Evolutionary conservation across 2,329 filamentous ascomycete species (phyloP).

Genomic region (Colletotrichum liriopes): DNA sequence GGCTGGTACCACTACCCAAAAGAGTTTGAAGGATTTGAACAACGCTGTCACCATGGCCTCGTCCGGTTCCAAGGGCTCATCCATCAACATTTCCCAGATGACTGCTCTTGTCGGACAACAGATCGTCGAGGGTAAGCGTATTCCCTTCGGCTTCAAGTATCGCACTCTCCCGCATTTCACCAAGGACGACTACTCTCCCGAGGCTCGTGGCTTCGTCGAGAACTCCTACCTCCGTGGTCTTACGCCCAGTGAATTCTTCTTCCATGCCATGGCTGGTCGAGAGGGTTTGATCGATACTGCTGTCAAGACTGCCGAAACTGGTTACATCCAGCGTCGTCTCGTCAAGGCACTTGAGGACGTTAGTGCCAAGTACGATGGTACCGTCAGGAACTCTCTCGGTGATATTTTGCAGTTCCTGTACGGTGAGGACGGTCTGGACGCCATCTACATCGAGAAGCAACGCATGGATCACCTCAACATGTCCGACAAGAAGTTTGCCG

Average conservation of each 20-base stretch:
- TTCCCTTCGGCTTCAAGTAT: slow-evolving; percentile 99
- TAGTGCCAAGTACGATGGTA: slow-evolving; percentile 97
- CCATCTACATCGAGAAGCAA: slow-evolving; percentile 93
- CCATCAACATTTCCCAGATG: slow-evolving; percentile 99
- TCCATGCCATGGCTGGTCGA: slow-evolving; percentile 99
- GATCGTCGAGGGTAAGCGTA: slow-evolving; percentile 98
- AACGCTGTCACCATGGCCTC: slow-evolving; percentile 97
- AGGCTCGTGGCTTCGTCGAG: slow-evolving; percentile 97
- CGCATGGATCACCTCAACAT: slow-evolving; percentile 88
- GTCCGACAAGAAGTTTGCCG: slow-evolving; percentile 83
- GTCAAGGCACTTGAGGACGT: slow-evolving; percentile 99
- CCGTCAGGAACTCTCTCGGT: slow-evolving; percentile 95
- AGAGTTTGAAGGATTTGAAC: slow-evolving; percentile 94
- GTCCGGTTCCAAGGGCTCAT: slow-evolving; percentile 98
- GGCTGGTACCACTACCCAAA: slow-evolving; percentile 92
- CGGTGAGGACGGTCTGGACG: slow-evolving; percentile 96
- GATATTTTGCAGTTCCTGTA: slow-evolving; percentile 98
- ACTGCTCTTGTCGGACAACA: slow-evolving; percentile 98
- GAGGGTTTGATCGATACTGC: slow-evolving; percentile 99
- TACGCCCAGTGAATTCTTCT: slow-evolving; percentile 97
- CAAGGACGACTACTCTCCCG: slow-evolving; percentile 98
- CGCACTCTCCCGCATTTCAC: slow-evolving; percentile 97
- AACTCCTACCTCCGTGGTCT: slow-evolving; percentile 98
- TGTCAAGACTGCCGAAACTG: slow-evolving; percentile 98
- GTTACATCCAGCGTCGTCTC: slow-evolving; percentile 98